Base-by-base conservation (phyloP, 345 rosid genomes). In the Pseudoturritis turrita region DNA sequence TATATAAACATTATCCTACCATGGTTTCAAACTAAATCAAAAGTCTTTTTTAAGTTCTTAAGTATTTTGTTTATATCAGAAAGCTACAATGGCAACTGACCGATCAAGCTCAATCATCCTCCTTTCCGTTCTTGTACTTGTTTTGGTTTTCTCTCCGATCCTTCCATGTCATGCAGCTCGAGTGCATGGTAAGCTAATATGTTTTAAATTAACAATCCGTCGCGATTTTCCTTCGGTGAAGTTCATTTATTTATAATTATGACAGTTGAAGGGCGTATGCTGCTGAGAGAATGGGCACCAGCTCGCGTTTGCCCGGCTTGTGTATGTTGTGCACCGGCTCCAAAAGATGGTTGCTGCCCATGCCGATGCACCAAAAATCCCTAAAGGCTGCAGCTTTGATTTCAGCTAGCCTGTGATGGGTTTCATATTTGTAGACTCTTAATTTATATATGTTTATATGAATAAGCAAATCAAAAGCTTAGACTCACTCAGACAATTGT, bases 241-340 rank as follows among this genome's bases (percentile, higher is more conserved):
- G 8, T 19, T 3, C 8, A 15, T 31, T 15, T n/a, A 55, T 7
- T 44, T 28, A 28, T 45, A 11, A 15, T 63, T 46, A 7, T 63
- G 17, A 19, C 28, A 35, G 64, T 12, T 44, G 71, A 45, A 64
- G 41, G 58, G 14, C 65, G 58, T 45, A 22, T 73, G 65, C 10
- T 71, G 68, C 4, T 29, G 4, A 33, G 36, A 1, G 37, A 33
- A 33, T 33, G 37, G 10, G 6, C 2, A 44, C 54, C 39, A 11
- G 1, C 1, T 60, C 33, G 33, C 2, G 33, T 40, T 10, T 72
- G 65, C 15, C 77, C 77, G 4, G 54, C 68, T 1, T 73, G 71
- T 73, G 65, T 10, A 23, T 73, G 77, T 46, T 73, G 77, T 65
- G 58, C 23, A 55, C 77, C 71, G 23, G 71, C 71, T 65, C 57